Conservation (phyloP, 1,139 yeast genomes). For the Candida sanyaensis region DNA sequence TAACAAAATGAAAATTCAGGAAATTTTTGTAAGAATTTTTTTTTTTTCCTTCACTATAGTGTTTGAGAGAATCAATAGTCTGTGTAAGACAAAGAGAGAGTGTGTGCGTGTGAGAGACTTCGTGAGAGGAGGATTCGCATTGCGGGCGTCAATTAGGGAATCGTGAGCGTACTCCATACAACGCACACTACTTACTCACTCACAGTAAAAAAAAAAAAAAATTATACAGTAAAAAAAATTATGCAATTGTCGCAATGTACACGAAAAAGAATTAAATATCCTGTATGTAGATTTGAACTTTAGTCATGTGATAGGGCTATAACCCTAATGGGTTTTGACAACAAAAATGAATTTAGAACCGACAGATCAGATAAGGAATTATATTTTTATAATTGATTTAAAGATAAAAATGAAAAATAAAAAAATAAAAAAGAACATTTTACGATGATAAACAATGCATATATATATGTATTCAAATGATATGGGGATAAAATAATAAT, state of each 20-base stretch:
- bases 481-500: not conserved
- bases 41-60: slow-evolving; percentile 2
- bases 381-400: no score
- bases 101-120: not conserved
- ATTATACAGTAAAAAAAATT: not conserved
- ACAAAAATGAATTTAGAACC: not conserved
- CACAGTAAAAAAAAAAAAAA: not conserved
- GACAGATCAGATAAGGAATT: no score
- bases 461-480: not conserved
- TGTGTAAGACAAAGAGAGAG: not conserved
- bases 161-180: not conserved
- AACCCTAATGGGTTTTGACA: slow-evolving; percentile 2
- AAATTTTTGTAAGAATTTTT: slow-evolving; percentile 2
- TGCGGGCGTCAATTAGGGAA: not conserved
- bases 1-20: slow-evolving; percentile 2
- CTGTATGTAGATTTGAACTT: not conserved
- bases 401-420: not conserved
- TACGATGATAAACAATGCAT: not conserved
- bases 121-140: not conserved
- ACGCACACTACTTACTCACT: not conserved
- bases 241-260: not conserved
- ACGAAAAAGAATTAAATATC: not conserved
- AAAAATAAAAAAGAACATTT: not conserved
- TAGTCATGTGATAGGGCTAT: slow-evolving; percentile 1
- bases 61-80: slow-evolving; percentile 1